A percentile compares a stretch with the other conserved stretches of the same genome.
Evolutionary conservation across 2,329 filamentous ascomycete species (phyloP).

Genomic region (Diatrype stigma): DNA sequence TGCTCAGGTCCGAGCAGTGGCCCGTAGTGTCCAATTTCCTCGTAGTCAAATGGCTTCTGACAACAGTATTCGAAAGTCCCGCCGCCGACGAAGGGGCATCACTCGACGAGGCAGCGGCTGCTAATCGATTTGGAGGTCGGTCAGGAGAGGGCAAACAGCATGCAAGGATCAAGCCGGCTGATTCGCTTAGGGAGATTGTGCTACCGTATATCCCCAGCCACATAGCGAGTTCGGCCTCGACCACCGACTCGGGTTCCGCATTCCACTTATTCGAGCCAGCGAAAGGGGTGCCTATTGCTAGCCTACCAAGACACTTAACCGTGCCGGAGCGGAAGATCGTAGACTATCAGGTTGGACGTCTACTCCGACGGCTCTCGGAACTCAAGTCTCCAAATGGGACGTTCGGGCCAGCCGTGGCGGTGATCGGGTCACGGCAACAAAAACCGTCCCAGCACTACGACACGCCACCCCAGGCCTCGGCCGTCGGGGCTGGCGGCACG

Average conservation of each 20-base stretch:
- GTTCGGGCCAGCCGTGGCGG: constrained; percentile 44
- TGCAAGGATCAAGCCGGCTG: constrained; percentile 5
- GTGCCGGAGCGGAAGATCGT: constrained; percentile 31
- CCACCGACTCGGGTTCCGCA: constrained; percentile 27
- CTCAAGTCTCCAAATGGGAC: constrained; percentile 40
- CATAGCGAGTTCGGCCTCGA: constrained; percentile 32
- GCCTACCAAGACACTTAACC: constrained; percentile 30
- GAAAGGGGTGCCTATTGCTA: constrained; percentile 34
- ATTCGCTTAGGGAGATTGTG: constrained; percentile 15
- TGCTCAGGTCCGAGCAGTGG: constrained; percentile 44
- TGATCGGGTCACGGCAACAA: constrained; percentile 25
- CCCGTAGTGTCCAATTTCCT: constrained; percentile 41
- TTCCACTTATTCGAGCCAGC: constrained; percentile 41
- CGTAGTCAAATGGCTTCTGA: constrained; percentile 40
- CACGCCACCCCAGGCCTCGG: not conserved
- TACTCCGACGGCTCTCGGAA: constrained; percentile 40
- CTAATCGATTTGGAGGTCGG: constrained; percentile 1
- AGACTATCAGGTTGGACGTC: constrained; percentile 43
- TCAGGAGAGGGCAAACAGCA: not conserved
- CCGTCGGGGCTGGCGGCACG: constrained; percentile 20
- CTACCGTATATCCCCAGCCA: constrained; percentile 35
- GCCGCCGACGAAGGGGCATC: not conserved
- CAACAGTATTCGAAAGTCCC: constrained; percentile 5
- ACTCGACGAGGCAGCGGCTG: not conserved
- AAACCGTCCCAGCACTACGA: constrained; percentile 5